Evolutionary conservation across 208 protist species (phyloP), one percentile per base, ranked within the genome.

Genomic region (Porcisia deanei): DNA sequence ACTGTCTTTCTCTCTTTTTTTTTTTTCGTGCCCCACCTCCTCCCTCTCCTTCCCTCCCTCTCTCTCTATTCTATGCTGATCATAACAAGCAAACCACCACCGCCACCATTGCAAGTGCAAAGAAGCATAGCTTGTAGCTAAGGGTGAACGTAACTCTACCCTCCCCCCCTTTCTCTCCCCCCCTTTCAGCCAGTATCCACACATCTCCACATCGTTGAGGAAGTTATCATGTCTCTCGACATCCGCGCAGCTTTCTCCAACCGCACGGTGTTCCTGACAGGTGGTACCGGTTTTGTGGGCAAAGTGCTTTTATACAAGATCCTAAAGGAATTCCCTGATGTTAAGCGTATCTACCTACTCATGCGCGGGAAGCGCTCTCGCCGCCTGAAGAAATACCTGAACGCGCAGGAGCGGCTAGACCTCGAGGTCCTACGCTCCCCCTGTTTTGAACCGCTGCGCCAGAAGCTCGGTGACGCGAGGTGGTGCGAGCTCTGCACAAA

Each of bases 221-320:
- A 37, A 2, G 41, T 49, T 74, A 77, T 43, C 47, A 91, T 91
- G 87, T 89, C 88, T 68, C 84, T 93, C 72, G 84, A 90, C 67
- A 80, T 97, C 57, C 82, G 80, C 70, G 59, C 80, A 12, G 90
- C 79, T 8, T 97, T 93, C 71, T 77, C 80, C 14, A 81, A 81
- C 18, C 88, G 93, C 73, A 88, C 81, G 16, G 49, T 97, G 59
- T 92, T 97, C 74, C 70, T 94, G 20, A 97, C 92, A 12, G 94
- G 94, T 53, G 86, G 88, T 45, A 95, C 89, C 14, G 94, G 94
- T 70, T 96, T 97, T 64, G 86, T 97, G 12, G 94, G 94, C 12
- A 97, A 97, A 73, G 92, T 97, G 41, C 41, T 91, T 25, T 68
- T 97, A 22, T 94, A 86, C 72, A 95, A 96, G 79, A 73, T 97